Evolutionary conservation across 2,329 filamentous ascomycete species (phyloP).

Genomic region (Penicillium concentricum): DNA sequence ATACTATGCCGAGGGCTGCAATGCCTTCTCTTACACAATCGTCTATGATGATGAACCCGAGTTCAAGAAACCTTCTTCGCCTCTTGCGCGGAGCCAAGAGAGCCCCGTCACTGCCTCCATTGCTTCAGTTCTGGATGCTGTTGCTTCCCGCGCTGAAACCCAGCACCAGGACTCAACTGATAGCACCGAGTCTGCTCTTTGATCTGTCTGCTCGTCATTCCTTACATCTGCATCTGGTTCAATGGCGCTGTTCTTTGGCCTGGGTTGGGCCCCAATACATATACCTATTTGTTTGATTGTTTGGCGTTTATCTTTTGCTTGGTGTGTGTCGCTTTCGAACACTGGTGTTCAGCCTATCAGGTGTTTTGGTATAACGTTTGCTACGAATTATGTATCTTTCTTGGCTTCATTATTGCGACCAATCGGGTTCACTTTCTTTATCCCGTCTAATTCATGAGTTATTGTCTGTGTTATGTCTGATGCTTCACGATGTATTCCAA

Average conservation of each 20-base stretch:
- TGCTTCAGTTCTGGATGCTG: constrained; percentile 25
- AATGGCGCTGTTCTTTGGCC: constrained; percentile 12
- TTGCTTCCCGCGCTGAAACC: constrained; percentile 39
- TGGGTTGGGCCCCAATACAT: background rate
- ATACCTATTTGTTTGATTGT: constrained; percentile 2
- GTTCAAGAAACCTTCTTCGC: constrained; percentile 17
- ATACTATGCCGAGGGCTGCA: constrained; percentile 66
- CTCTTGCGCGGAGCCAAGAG: constrained; percentile 3
- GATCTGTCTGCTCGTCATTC: background rate
- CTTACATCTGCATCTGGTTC: constrained; percentile 13
- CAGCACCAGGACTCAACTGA: constrained; percentile 49
- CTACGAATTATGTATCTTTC: constrained; percentile 1
- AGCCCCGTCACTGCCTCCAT: constrained; percentile 26
- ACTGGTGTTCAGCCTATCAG: constrained; percentile 4
- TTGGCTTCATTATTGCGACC: background rate
- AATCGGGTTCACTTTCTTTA: constrained; percentile 1
- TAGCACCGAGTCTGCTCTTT: constrained; percentile 1
- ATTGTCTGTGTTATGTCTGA: constrained; percentile 11
- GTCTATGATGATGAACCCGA: constrained; percentile 57
- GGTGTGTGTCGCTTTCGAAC: constrained; percentile 4
- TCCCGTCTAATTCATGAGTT: constrained; percentile 10
- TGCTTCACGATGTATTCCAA: constrained; percentile 14
- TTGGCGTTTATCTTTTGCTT: background rate
- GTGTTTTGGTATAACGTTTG: constrained; percentile 1
- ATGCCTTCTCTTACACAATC: constrained; percentile 61